Evolutionary conservation across 129 eudicot species (phyloP).

Genomic region (Tanacetum coccineum): DNA sequence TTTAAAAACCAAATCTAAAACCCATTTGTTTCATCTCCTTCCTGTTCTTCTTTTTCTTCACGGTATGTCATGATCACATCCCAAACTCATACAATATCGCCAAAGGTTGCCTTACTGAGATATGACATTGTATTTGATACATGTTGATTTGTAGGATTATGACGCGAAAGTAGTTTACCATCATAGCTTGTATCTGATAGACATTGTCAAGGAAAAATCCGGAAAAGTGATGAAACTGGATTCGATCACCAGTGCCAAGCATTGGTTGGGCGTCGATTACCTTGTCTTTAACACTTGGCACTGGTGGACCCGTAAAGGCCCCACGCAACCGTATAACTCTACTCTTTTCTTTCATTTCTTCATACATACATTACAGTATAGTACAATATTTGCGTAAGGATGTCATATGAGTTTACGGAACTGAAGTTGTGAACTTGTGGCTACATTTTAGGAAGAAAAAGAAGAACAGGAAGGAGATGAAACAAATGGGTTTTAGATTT

Average conservation of each 20-base stretch:
- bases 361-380: background rate
- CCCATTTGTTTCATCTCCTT: too few relatives aligned
- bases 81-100: background rate
- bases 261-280: constrained; percentile 55
- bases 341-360: background rate
- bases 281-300: constrained; percentile 82
- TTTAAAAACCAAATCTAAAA: too few relatives aligned
- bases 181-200: constrained; percentile 58
- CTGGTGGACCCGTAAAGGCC: constrained; percentile 70
- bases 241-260: constrained; percentile 43
- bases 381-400: background rate
- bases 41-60: too few relatives aligned
- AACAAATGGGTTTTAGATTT: too few relatives aligned
- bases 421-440: too few relatives aligned
- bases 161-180: constrained; percentile 38
- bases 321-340: constrained; percentile 41
- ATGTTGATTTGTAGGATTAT: constrained; percentile 49
- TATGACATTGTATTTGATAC: background rate
- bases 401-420: background rate
- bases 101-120: background rate
- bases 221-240: constrained; percentile 61
- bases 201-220: constrained; percentile 35
- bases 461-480: too few relatives aligned
- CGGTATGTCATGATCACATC: constrained; percentile 13
- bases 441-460: too few relatives aligned